Evolutionary conservation across 352 stramenopile species (phyloP), one percentile per base, ranked within the genome.

Genomic region (Aphanomyces stellatus): DNA sequence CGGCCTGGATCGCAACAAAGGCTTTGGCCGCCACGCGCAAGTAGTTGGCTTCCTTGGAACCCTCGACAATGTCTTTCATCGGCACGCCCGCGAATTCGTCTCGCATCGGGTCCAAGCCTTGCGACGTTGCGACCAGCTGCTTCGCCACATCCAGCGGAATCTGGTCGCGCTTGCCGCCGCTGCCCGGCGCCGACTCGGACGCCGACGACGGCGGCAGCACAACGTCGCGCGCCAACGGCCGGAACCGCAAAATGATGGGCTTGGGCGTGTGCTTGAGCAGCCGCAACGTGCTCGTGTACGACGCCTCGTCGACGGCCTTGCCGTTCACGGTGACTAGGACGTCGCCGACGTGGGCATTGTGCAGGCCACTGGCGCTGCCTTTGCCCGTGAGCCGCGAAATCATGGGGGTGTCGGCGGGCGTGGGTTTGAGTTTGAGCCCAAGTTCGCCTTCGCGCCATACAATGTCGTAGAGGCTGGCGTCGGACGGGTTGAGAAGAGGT

Each of bases 221-320:
- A 37, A 43, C 8, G 15, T 62, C 49, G 7, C 62, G 53, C 63
- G 49, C 17, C 69, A 69, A 27, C 69, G 81, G 81, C 2, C 82
- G 85, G 72, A 94, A 94, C 10, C 85, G 83, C 59, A 94, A 64
- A 19, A 94, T 84, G 3, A 83, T 81, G 0, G 85, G 85, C 69
- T 94, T 94, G 3, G 83, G 81, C 25, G 85, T 91, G 67, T 94
- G 85, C 71, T 94, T 94, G 34, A 94, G 77, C 80, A 92, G 90
- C 19, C 85, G 82, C 31, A 94, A 71, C 31, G 85, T 94, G 53
- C 90, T 82, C 65, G 91, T 83, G 74, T 94, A 94, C 28, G 85
- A 79, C 43, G 85, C 75, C 4, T 83, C 85, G 65, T 95, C 86
- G 27, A 95, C 84, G 2, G 71, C 72, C n/a, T 77, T 87, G 15